Conservation (phyloP, 495 filamentous ascomycete species). For the Xylaria telfairii region DNA sequence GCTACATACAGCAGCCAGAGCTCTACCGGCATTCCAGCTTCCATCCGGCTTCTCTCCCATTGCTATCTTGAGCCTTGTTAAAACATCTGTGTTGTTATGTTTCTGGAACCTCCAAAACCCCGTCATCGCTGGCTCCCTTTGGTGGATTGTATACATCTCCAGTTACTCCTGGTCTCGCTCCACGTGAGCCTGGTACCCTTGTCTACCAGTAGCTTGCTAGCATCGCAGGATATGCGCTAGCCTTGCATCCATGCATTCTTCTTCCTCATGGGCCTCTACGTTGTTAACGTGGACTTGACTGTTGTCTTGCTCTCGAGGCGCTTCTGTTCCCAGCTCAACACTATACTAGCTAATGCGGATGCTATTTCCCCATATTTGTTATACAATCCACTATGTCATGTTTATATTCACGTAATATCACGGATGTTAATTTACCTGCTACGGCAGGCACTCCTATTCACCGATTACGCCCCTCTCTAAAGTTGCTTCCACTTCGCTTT, state of each 20-base stretch:
- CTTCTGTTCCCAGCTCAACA: not conserved
- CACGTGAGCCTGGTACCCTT: not conserved
- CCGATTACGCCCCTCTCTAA: not conserved
- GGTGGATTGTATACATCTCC: not conserved
- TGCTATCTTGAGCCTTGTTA: not conserved
- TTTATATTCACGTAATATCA: not conserved
- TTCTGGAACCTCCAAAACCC: not conserved
- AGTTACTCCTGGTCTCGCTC: not conserved
- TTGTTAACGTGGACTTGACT: not conserved
- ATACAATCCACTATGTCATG: not conserved
- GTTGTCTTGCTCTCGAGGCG: not conserved
- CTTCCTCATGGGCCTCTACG: not conserved
- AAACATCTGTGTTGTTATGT: not conserved
- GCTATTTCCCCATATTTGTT: not conserved
- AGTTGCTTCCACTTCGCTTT: not conserved
- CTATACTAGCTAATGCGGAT: not conserved
- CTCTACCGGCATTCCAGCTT: not conserved
- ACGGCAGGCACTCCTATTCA: not conserved
- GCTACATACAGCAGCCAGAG: not conserved
- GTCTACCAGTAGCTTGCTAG: conserved; percentile 1
- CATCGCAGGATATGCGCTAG: not conserved
- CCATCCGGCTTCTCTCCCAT: too few relatives aligned
- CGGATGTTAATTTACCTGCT: not conserved
- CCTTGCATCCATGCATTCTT: not conserved
- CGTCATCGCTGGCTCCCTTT: not conserved